phyloP scores from a whole-genome alignment of 192 early-diverging fungal genomes.

The Oehlia diaphana region DNA sequence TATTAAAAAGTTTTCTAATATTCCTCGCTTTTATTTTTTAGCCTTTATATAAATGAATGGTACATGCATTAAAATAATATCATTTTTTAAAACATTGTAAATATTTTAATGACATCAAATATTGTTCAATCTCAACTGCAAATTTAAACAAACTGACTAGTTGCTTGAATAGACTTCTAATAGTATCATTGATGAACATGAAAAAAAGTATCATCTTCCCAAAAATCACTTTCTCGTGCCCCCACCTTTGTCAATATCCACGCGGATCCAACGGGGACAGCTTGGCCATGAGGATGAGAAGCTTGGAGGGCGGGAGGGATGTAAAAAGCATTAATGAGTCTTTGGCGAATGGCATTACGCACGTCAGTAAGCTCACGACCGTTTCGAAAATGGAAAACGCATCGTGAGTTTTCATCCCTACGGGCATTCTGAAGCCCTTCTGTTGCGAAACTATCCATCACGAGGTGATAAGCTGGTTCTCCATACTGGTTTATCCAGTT shows the following conservation, averaged over 20 bases:
- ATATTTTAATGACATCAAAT: too few relatives aligned
- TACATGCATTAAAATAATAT: too few relatives aligned
- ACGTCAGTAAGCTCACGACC: background rate
- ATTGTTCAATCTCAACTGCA: too few relatives aligned
- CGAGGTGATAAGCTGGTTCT: background rate
- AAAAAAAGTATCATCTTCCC: slow-evolving; percentile 3
- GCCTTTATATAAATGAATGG: too few relatives aligned
- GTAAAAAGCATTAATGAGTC: slow-evolving; percentile 9
- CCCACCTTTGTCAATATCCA: slow-evolving; percentile 11
- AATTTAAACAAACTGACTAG: too few relatives aligned
- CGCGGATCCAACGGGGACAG: background rate
- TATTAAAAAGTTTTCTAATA: too few relatives aligned
- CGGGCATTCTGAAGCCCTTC: background rate
- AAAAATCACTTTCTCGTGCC: slow-evolving; percentile 5
- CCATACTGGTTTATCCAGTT: slow-evolving; percentile 8
- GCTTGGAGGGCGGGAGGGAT: background rate
- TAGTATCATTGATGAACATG: too few relatives aligned
- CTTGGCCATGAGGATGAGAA: background rate
- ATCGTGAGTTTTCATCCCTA: slow-evolving; percentile 15
- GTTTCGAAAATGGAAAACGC: background rate
- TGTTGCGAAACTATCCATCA: slow-evolving; percentile 20
- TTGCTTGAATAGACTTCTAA: too few relatives aligned
- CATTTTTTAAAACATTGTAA: too few relatives aligned
- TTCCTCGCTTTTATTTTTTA: too few relatives aligned
- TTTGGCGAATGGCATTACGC: background rate